These are phyloP conservation scores for Lotus japonicus DNA, from an alignment of 306 rosid species.

Conservation along the genomic window DNA sequence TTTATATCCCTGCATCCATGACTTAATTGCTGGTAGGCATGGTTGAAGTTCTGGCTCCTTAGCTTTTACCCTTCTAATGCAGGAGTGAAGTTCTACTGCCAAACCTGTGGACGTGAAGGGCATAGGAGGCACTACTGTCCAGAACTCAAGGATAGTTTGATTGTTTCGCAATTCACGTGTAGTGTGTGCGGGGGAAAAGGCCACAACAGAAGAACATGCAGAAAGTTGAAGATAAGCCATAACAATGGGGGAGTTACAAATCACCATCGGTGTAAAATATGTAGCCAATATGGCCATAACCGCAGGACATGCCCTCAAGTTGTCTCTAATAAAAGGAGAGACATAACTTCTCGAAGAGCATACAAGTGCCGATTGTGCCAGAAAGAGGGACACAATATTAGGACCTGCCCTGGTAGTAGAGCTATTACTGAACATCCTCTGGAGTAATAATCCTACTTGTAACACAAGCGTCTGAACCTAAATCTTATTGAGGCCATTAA, in stretches of 20 bases:
- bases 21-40: conserved; percentile 5
- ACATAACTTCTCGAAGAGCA: conserved; percentile 17
- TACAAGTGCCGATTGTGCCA: conserved; percentile 57
- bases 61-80: conserved; percentile 10
- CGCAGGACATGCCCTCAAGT: conserved; percentile 49
- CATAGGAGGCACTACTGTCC: conserved; percentile 89
- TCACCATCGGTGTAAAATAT: conserved; percentile 44
- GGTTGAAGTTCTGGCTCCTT: conserved; percentile 11
- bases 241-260: conserved; percentile 22
- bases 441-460: conserved; percentile 7
- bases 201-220: conserved; percentile 81
- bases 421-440: conserved; percentile 16
- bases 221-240: conserved; percentile 28
- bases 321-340: conserved; percentile 6
- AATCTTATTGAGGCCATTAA: too few species aligned
- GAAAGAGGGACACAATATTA: conserved; percentile 57
- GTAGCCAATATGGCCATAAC: conserved; percentile 62
- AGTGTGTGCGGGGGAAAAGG: conserved; percentile 67
- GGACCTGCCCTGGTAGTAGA: conserved; percentile 62
- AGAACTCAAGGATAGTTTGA: conserved; percentile 48
- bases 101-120: conserved; percentile 87
- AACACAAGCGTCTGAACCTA: not conserved
- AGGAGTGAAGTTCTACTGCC: conserved; percentile 80
- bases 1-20: not conserved
- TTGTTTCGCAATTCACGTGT: conserved; percentile 42